Evolutionary conservation across 2,329 filamentous ascomycete species (phyloP), one percentile per base, ranked within the genome.

Genomic region (Arthrobotrys sphaeroides): DNA sequence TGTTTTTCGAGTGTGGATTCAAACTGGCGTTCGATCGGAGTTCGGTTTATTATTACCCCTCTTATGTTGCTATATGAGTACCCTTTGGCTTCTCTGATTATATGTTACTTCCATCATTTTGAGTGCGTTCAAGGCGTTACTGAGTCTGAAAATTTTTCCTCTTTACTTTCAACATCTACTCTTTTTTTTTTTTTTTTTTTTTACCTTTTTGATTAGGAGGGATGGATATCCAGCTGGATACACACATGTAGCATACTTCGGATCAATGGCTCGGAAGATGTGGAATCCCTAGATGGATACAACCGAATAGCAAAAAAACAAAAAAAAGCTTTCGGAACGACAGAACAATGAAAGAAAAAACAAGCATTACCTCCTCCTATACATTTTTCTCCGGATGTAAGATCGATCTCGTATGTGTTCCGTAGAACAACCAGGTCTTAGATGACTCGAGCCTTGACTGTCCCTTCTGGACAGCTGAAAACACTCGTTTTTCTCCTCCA

Each of bases 91-190:
- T 38, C 51, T 55, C 51, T n/a, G 18, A 59, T 43, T 61, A 47
- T 16, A 22, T 67, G 61, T 57, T 31, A 26, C 28, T 64, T 53
- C 33, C 62, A 69, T 75, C 72, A 75, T 75, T 69, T 53, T 69
- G 64, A 51, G 72, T 69, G 64, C 72, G 72, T 75, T 69, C 42
- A 65, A 22, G 72, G 72, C 72, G 72, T 75, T 69, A 38, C 31
- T 65, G 64, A 64, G 55, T 65, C 22, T 40, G 36, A 47, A 22
- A n/a, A 57, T 9, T 36, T 42, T 49, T 31, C 28, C 10, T 43
- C 36, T 16, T 64, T 49, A 20, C 31, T 40, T 24, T 47, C 38
- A 7, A 33, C 22, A 0, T 40, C 10, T 10, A 20, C 45, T 59
- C 49, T 45, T 47, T 59, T 38, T 22, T 59, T 66, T 66, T 33